phyloP scores from a whole-genome alignment of 164 flowering plant genomes.

The Cinnamomum micranthum region DNA sequence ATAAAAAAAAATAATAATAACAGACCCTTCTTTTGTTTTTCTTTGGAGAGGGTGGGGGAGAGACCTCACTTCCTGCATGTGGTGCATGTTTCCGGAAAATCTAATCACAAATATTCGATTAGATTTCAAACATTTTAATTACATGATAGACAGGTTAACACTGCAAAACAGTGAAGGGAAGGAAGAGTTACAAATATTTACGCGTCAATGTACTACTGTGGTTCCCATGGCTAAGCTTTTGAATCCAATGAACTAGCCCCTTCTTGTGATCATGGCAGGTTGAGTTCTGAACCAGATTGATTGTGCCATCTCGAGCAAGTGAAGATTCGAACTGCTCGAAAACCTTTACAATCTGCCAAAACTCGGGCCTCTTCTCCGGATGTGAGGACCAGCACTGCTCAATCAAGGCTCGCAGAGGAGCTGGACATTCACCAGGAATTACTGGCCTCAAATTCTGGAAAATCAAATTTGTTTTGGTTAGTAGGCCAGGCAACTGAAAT shows the following conservation, averaged over 20 bases:
- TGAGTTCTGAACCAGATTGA: slow-evolving; percentile 38
- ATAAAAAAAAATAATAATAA: neutral
- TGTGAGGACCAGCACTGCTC: slow-evolving; percentile 72
- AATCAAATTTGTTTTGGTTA: neutral
- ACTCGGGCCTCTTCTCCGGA: slow-evolving; percentile 71
- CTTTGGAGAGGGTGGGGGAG: neutral
- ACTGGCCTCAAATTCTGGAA: slow-evolving; percentile 73
- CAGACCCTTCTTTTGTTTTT: neutral
- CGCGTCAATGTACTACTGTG: slow-evolving; percentile 25
- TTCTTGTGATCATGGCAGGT: slow-evolving; percentile 67
- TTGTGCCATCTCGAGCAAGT: slow-evolving; percentile 55
- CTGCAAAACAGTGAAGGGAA: neutral
- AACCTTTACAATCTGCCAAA: slow-evolving; percentile 70
- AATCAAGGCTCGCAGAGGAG: slow-evolving; percentile 57
- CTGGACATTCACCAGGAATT: slow-evolving; percentile 65
- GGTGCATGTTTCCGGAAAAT: neutral
- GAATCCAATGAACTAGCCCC: slow-evolving; percentile 63
- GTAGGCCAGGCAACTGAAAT: neutral
- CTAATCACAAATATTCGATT: slow-evolving; percentile 4
- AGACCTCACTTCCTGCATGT: neutral
- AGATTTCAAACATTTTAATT: slow-evolving; percentile 2
- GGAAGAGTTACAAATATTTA: slow-evolving; percentile 7
- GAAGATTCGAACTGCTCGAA: slow-evolving; percentile 72
- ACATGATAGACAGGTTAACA: neutral
- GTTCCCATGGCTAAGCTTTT: slow-evolving; percentile 54